Base-by-base conservation (phyloP, 345 rosid genomes). In the Populus deltoides region DNA sequence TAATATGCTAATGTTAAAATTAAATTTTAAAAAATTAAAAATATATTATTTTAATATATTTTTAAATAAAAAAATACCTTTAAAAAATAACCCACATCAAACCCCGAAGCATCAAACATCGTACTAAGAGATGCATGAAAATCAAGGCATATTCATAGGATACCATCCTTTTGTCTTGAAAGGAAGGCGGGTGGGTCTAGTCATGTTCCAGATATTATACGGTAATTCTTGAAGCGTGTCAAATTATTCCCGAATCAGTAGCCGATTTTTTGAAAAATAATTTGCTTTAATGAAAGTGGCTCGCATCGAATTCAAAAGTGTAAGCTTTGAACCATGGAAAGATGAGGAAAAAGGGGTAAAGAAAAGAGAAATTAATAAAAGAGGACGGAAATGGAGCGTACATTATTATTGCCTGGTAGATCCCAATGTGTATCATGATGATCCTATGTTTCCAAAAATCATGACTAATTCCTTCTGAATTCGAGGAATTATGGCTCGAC, bases 1-100 rank as follows among this genome's bases (percentile, higher is more conserved):
- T 33, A 33, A 33, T 4, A 0, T 33, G 0, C 0, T 33, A 0
- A 33, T 33, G 0, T 4, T 0, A 33, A 33, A 33, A 33, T 4
- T 33, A 33, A 33, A 4, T 33, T 4, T 33, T 4, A 33, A 33
- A 33, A 33, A 33, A 0, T 33, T 33, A 4, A 33, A 33, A 33
- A 33, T 33, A 33, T 33, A 33, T 33, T 33, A 4, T 4, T 33
- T 33, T 33, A 4, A 33, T 4, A 5, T 4, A 33, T 31, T 31
- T 31, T 31, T 31, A 31, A 2, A 31, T 31, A 31, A 31, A 31
- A 31, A 31, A 2, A 31, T 2, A 31, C 0, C 0, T 3, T 31
- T 2, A 33, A 33, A 31, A 33, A 33, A 33, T 5, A 33, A 33
- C 6, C 0, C 0, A 33, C 0, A 33, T 4, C 5, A 4, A 5